Base-by-base conservation (phyloP, 2,329 filamentous ascomycete genomes). In the Colletotrichum orbiculare region DNA sequence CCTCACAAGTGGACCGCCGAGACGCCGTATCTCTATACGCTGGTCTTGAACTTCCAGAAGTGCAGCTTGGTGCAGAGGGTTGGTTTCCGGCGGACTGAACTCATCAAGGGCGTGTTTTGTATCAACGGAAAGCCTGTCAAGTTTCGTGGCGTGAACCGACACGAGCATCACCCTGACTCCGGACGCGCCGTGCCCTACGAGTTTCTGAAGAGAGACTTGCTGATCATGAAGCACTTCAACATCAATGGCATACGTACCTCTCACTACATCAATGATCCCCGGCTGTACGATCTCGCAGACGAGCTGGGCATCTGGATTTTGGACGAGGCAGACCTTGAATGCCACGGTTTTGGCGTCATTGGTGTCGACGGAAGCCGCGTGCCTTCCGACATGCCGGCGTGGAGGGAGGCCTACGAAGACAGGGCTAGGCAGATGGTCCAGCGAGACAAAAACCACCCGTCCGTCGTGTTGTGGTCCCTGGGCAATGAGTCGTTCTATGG, bases 401-500 rank as follows among this genome's bases (percentile, higher is more conserved):
- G 88, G 89, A 77, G 77, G 59, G 82, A 85, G 2, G 87, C 89
- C 0, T 92, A 93, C 68, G 76, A 92, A 2, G 90, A 92, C 71
- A 84, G 90, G 1, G 87, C 87, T 4, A 77, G 81, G 35, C 88
- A 91, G 66, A 79, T 92, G 68, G 86, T 92, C 0, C 81, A 85
- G 69, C 81, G 90, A 10, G 80, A 82, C 67, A 82, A 81, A 68
- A 83, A 92, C 56, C 87, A 91, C 68, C 79, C 89, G 0, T 89
- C 82, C 6, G 79, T 93, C 3, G 85, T 92, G 48, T 85, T 92
- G 55, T 93, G 90, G 91, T 90, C 87, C 15, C 78, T 93, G 0
- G 90, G 90, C 0, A 93, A 92, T 62, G 90, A 92, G 71, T 83
- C 89, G 0, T 92, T 91, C 70, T 91, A 91, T 63, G 90, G 90